These are phyloP conservation scores for Cladosporium velox DNA, from an alignment of 2,329 filamentous ascomycete species.

Conservation along the genomic window DNA sequence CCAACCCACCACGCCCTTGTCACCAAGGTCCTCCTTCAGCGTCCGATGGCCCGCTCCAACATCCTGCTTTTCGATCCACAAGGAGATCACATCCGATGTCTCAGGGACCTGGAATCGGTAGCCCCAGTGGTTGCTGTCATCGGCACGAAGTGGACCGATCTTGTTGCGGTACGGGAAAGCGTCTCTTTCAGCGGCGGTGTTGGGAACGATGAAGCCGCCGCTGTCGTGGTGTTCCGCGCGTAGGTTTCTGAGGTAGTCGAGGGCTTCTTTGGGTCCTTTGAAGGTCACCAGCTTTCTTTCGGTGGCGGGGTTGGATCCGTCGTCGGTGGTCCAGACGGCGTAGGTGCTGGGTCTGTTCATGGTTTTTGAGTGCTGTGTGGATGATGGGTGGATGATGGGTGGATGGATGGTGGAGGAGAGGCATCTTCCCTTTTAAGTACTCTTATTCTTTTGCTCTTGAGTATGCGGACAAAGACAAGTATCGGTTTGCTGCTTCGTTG, in stretches of 20 bases:
- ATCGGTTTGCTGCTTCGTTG: neutral
- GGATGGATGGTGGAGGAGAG: neutral
- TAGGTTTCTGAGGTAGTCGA: neutral
- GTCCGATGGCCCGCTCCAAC: neutral
- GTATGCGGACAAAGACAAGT: neutral
- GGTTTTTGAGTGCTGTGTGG: neutral
- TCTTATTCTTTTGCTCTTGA: neutral
- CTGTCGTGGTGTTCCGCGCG: neutral
- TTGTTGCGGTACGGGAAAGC: constrained; percentile 1
- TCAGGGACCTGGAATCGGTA: neutral
- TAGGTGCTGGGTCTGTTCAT: neutral
- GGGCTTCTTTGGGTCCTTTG: neutral
- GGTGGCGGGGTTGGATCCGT: neutral
- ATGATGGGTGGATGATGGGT: neutral
- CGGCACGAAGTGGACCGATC: neutral
- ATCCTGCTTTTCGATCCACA: neutral
- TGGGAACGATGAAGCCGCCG: constrained; percentile 1
- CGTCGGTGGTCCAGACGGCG: neutral
- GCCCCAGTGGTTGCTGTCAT: neutral
- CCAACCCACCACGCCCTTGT: neutral
- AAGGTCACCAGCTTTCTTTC: neutral
- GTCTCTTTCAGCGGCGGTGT: neutral
- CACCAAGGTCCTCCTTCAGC: neutral
- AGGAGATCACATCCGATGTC: neutral
- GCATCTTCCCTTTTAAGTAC: neutral